These are phyloP conservation scores for Ceratocystis colombiana DNA, from an alignment of 2,329 filamentous ascomycete species.

Conservation along the genomic window DNA sequence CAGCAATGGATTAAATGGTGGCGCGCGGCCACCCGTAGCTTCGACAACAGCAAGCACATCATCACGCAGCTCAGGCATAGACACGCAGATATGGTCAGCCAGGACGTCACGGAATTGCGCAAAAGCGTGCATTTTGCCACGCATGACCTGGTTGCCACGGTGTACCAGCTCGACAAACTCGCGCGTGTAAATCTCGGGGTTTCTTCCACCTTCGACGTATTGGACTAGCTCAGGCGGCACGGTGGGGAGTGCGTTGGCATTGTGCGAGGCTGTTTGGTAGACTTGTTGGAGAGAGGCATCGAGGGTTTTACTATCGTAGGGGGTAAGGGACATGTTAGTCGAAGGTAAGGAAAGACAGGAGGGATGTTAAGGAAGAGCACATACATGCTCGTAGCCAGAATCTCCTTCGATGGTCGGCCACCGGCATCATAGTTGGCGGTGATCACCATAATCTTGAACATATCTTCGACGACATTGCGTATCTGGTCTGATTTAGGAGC, in stretches of 20 bases:
- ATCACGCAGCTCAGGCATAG: slow-evolving; percentile 49
- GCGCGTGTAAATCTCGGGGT: slow-evolving; percentile 64
- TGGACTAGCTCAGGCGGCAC: slow-evolving; percentile 54
- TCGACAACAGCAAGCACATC: slow-evolving; percentile 45
- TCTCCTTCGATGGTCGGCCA: slow-evolving; percentile 43
- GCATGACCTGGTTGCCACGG: slow-evolving; percentile 55
- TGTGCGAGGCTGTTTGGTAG: slow-evolving; percentile 36
- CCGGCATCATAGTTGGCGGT: slow-evolving; percentile 50
- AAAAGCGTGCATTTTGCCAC: slow-evolving; percentile 55
- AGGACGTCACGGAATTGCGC: slow-evolving; percentile 51
- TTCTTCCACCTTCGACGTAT: slow-evolving; percentile 61
- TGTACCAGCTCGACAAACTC: slow-evolving; percentile 62
- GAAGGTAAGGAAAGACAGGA: not conserved
- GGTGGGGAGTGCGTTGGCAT: slow-evolving; percentile 37
- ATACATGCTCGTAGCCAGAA: slow-evolving; percentile 46
- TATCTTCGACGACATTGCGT: slow-evolving; percentile 53
- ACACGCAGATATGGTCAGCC: slow-evolving; percentile 46
- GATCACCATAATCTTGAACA: slow-evolving; percentile 55
- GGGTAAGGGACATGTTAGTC: not conserved
- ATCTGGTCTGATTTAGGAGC: slow-evolving; percentile 40
- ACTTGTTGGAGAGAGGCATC: slow-evolving; percentile 35
- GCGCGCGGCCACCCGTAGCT: slow-evolving; percentile 34
- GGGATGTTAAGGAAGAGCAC: not conserved
- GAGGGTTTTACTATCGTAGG: slow-evolving; percentile 34
- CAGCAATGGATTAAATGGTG: slow-evolving; percentile 10